phyloP scores from a whole-genome alignment of 2,329 filamentous ascomycete genomes.

The Ophiostoma novo-ulmi region DNA sequence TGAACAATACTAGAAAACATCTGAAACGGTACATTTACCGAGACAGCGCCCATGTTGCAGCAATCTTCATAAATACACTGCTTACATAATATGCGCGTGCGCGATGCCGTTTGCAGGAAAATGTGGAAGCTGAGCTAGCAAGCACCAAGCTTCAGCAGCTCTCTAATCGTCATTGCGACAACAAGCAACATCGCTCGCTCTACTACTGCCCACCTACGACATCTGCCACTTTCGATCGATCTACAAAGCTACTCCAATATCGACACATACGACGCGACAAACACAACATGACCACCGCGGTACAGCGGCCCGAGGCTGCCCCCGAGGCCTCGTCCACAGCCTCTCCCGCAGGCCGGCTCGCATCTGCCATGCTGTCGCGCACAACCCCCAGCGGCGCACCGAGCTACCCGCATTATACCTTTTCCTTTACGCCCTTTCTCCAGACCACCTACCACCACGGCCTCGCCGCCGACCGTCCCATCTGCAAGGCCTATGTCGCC shows the following conservation, averaged over 20 bases:
- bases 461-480: conserved; percentile 69
- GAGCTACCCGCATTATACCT: conserved; percentile 52
- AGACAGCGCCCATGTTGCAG: not conserved
- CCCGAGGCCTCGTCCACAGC: not conserved
- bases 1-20: too few relatives aligned
- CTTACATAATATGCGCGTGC: not conserved
- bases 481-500: conserved; percentile 75
- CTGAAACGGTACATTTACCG: not conserved
- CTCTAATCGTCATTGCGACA: not conserved
- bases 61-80: not conserved
- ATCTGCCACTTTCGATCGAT: not conserved
- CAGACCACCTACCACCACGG: conserved; percentile 78
- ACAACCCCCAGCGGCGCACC: conserved; percentile 34
- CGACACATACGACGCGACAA: not conserved
- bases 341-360: not conserved
- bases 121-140: not conserved
- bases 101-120: not conserved
- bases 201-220: not conserved
- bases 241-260: not conserved
- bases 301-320: not conserved
- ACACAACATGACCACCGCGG: not conserved
- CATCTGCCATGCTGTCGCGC: conserved; percentile 16
- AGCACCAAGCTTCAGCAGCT: not conserved
- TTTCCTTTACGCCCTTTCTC: conserved; percentile 83
- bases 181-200: not conserved